Conservation (phyloP, 768 basidiomycete species). For the Filobasidium wieringae region DNA sequence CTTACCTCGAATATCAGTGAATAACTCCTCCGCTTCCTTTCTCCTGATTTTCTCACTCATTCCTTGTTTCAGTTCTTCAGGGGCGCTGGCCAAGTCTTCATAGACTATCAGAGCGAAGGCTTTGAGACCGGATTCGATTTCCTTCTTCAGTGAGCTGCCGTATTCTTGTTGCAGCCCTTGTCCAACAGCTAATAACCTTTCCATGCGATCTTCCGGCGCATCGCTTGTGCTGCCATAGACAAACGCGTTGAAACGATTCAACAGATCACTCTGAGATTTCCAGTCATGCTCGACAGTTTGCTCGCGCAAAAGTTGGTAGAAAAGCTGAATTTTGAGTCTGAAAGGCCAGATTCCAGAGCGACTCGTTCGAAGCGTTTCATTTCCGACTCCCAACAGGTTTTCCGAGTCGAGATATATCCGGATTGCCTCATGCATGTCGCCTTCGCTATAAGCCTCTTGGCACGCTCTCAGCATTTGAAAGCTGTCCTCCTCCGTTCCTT, state of each 20-base stretch:
- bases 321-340: not conserved
- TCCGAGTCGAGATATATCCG: no score
- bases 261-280: not conserved
- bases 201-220: not conserved
- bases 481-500: not conserved
- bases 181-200: not conserved
- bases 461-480: not conserved
- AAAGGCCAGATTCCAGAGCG: not conserved
- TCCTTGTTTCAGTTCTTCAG: slow-evolving; percentile 39
- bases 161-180: not conserved
- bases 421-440: not conserved
- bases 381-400: no score
- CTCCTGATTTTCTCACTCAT: slow-evolving; percentile 52
- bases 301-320: not conserved
- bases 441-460: not conserved
- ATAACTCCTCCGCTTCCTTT: slow-evolving; percentile 61
- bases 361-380: no score
- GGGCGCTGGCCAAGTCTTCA: slow-evolving; percentile 55
- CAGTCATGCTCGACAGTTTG: not conserved
- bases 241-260: not conserved
- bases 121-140: not conserved
- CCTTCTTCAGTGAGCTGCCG: not conserved
- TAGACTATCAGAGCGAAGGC: slow-evolving; percentile 52
- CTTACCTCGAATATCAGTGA: slow-evolving; percentile 70
- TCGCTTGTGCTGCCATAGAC: not conserved